Evolutionary conservation across 345 rosid genomes (phyloP).

Genomic region (Jatropha curcas): DNA sequence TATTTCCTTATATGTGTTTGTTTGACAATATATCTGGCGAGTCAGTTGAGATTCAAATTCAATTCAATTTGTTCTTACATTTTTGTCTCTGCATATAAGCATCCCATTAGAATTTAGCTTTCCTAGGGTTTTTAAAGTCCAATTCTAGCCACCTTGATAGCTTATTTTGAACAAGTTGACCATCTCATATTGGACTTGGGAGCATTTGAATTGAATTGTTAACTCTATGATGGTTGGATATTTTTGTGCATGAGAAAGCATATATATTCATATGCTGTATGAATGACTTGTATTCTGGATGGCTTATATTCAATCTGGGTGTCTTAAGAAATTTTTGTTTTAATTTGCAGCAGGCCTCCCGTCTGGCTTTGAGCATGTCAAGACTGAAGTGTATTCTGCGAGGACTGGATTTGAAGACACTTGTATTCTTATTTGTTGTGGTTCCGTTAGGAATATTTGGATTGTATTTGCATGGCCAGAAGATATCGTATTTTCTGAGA

Average conservation of each 20-base stretch:
- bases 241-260: not conserved
- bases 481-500: conserved; percentile 61
- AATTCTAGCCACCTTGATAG: not conserved
- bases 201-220: conserved; percentile 1
- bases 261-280: conserved; percentile 5
- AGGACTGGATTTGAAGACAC: conserved; percentile 48
- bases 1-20: not conserved
- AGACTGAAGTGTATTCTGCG: conserved; percentile 57
- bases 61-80: not conserved
- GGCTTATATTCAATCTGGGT: conserved; percentile 6
- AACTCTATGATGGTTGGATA: not conserved
- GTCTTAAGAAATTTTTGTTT: conserved; percentile 16
- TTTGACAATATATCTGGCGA: not conserved
- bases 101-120: not conserved
- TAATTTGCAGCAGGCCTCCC: conserved; percentile 44
- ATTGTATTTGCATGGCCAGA: conserved; percentile 63
- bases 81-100: not conserved
- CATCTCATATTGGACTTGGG: too few relatives aligned
- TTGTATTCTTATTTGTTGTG: conserved; percentile 35
- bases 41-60: too few relatives aligned
- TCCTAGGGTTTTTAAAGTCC: not conserved
- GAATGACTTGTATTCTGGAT: not conserved
- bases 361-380: conserved; percentile 45
- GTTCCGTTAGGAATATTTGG: conserved; percentile 48
- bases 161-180: too few relatives aligned